Evolutionary conservation across 768 basidiomycete species (phyloP), one percentile per base, ranked within the genome.

Genomic region (Sporobolomyces pararoseus): DNA sequence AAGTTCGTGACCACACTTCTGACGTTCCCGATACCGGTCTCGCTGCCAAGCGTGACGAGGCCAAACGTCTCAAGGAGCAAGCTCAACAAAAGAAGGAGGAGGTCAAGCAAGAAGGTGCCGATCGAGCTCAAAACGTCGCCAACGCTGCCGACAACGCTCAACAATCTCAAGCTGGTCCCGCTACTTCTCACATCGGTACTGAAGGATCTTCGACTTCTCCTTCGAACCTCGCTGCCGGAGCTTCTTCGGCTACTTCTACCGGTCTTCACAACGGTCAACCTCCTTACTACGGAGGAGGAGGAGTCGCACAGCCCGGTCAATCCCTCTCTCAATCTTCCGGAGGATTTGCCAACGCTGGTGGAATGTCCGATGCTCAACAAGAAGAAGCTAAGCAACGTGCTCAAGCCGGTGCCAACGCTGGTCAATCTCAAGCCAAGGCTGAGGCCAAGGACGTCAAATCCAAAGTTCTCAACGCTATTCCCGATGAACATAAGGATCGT

Each of bases 401-500:
- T 21, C 74, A 78, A 70, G 76, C 76, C 64, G 78, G 75, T 52
- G 80, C 80, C 51, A 60, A 78, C 39, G 77, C 75, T 21, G 70
- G 70, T 42, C 54, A 72, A 58, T 69, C 75, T 29, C 60, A 73
- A 59, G 71, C 63, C 37, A 73, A 75, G 65, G 35, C 52, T 35
- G 60, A 73, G 58, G 74, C 71, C 35, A 75, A 79, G 59, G 63
- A 75, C 49, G 61, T 73, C 63, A 80, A 79, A 77, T 72, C 68
- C 68, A 77, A 79, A 70, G 71, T 80, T 35, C 78, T 81, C 50
- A 86, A 88, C 34, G 84, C 82, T 50, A 82, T 91, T 47, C 87
- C 89, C 1, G 84, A 88, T 59, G 83, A 88, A 72, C 87, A 89
- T 71, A 86, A 86, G 72, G 54, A 65, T 27, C 65, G 65, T 46